These are phyloP conservation scores for Plantago ovata DNA, from an alignment of 257 asterid species.

Conservation along the genomic window DNA sequence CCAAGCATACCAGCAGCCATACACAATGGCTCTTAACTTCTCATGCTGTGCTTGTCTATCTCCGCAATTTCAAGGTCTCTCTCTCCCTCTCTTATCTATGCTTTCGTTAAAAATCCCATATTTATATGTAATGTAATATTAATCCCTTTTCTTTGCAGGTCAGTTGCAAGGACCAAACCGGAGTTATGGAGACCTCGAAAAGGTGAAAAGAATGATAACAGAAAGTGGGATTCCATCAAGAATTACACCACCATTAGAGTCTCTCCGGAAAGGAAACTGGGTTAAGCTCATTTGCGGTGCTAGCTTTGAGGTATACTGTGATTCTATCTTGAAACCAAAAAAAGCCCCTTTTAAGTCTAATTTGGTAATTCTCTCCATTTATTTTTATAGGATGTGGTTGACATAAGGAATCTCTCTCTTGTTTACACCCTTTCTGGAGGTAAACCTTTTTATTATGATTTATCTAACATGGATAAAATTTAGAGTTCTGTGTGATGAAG, in stretches of 20 bases:
- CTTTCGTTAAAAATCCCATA: too few species aligned
- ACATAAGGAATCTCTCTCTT: slow-evolving; percentile 86
- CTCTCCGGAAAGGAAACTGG: slow-evolving; percentile 82
- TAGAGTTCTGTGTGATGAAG: too few species aligned
- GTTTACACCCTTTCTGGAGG: slow-evolving; percentile 95
- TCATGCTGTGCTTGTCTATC: slow-evolving; percentile 43
- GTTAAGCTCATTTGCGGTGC: slow-evolving; percentile 96
- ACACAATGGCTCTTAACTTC: slow-evolving; percentile 37
- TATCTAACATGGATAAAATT: too few species aligned
- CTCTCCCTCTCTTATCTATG: slow-evolving; percentile 3
- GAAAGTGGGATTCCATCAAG: slow-evolving; percentile 47
- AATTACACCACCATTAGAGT: slow-evolving; percentile 52
- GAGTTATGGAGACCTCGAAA: slow-evolving; percentile 35
- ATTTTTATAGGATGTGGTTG: slow-evolving; percentile 62
- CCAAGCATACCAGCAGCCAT: too few species aligned
- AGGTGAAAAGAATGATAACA: slow-evolving; percentile 41
- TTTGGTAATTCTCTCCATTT: background rate
- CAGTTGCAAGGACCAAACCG: slow-evolving; percentile 31
- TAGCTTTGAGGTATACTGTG: slow-evolving; percentile 71
- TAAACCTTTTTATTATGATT: slow-evolving; percentile 15
- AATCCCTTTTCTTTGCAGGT: slow-evolving; percentile 26
- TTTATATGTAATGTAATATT: background rate
- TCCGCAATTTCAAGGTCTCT: slow-evolving; percentile 28
- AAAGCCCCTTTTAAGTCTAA: too few species aligned
- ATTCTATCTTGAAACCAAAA: background rate